Evolutionary conservation across 768 basidiomycete species (phyloP), one percentile per base, ranked within the genome.

Genomic region (Pleurotus djamor): DNA sequence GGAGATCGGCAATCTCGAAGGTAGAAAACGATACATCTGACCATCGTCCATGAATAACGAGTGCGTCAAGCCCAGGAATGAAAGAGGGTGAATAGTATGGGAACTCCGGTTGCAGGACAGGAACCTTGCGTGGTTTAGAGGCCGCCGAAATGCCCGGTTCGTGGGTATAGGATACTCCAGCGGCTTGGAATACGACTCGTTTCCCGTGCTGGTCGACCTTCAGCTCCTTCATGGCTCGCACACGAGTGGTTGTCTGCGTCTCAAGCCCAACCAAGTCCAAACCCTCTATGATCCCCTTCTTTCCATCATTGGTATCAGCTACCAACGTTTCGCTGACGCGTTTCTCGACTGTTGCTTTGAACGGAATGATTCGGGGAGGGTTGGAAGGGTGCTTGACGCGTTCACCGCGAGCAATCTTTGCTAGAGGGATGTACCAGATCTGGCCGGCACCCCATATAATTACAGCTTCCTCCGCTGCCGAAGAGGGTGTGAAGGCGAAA

Each of bases 381-480:
- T 76, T 74, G 13, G 62, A 64, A 50, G 64, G 72, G 8, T 59
- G 58, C 6, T 72, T 72, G 8, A 84, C 65, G 50, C 76, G 81
- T 65, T 91, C 89, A 17, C 86, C 85, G 13, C 67, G 66, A 2
- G 64, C 51, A 64, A 88, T 87, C n/a, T 66, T 67, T 4, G 72
- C 63, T 33, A 90, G 71, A 13, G 89, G 88, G 9, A 91, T 77
- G 12, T 74, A 76, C 67, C 84, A 83, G 28, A 91, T 88, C 59
- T 88, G 82, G 2, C 89, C 89, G 1, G 86, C 82, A 4, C 89
- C 86, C 89, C 89, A 91, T 59, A 91, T 85, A 61, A 91, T 77
- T 55, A 91, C 72, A 1, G 82, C 84, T 59, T 80, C 76, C 60
- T 84, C 83, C 9, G 54, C 14, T 8, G 38, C 12, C n/a, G 10